Evolutionary conservation across 345 rosid genomes (phyloP), one percentile per base, ranked within the genome.

Genomic region (Pugionium cornutum): DNA sequence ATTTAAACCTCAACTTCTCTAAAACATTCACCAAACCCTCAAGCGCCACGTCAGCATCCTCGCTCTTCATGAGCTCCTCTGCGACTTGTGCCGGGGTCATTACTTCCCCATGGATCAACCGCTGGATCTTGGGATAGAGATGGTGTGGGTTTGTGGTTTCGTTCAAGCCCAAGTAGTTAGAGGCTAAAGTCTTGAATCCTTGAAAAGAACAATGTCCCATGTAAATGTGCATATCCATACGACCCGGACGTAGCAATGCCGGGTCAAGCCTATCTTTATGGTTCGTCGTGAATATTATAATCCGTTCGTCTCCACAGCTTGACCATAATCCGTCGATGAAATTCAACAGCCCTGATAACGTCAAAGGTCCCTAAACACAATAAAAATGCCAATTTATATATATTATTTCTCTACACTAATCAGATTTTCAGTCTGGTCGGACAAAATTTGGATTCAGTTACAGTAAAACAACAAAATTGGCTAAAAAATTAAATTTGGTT

Each of bases 191-290:
- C 74, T 61, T 80, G 76, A 86, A 88, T 0, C 89, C 96, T 7
- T 70, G 67, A 1, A 76, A 67, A 2, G 75, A 68, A 70, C 88
- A 88, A 33, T 84, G 84, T 44, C 88, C 85, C 89, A 86, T 84
- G 80, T 84, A 86, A 32, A 84, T 64, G 72, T 86, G 89, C 83
- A 89, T 84, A 69, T 92, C 97, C 84, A 89, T 86, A 30, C 96
- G 83, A 27, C 96, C 86, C 0, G 88, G 96, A 3, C 88, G 72
- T 28, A 87, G 72, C 57, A 92, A 33, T 11, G 88, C 89, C 34
- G 85, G 82, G 68, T 92, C 97, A 5, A 88, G 68, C 51, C 69
- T 80, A n/a, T 92, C 96, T 59, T 80, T 89, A 52, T 79, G 79
- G 68, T 86, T 89, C 30, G 87, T 89, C 0, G 96, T 92, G 75